phyloP scores from a whole-genome alignment of 1,139 yeast genomes.

The Candida smagusa region DNA sequence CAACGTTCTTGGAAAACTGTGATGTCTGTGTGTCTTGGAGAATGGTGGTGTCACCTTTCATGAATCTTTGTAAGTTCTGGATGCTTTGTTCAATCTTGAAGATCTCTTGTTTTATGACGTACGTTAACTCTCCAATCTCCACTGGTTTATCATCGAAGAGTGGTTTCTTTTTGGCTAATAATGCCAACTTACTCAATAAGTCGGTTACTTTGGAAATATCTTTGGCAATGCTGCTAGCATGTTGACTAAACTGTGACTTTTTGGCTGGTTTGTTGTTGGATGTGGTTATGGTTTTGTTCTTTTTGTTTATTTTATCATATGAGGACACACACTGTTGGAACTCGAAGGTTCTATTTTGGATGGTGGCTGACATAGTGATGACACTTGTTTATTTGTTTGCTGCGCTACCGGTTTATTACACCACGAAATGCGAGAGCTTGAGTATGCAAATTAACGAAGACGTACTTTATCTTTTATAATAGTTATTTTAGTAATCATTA shows the following conservation, averaged over 20 bases:
- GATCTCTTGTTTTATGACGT: constrained; percentile 89
- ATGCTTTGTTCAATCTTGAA: constrained; percentile 79
- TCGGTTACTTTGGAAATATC: constrained; percentile 90
- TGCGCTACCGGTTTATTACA: neutral
- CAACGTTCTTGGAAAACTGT: constrained; percentile 81
- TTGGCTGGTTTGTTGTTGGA: constrained; percentile 17
- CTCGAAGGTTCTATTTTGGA: constrained; percentile 81
- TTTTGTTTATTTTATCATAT: constrained; percentile 56
- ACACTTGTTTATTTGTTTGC: constrained; percentile 1
- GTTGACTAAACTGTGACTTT: constrained; percentile 70
- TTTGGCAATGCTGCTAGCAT: constrained; percentile 82
- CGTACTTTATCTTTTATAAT: no score
- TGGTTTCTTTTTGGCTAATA: constrained; percentile 86
- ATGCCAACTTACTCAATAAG: constrained; percentile 74
- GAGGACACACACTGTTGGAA: constrained; percentile 82
- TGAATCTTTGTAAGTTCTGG: constrained; percentile 58
- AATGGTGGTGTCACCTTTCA: constrained; percentile 45
- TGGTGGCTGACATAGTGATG: constrained; percentile 23
- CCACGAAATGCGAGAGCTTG: no score
- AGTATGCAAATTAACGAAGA: no score
- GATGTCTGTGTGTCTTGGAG: constrained; percentile 56
- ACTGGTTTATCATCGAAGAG: constrained; percentile 91
- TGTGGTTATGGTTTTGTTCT: constrained; percentile 9
- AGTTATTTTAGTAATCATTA: no score
- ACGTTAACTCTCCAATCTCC: constrained; percentile 89